phyloP scores from a whole-genome alignment of 345 rosid species.

The Citrus mangshanensis region DNA sequence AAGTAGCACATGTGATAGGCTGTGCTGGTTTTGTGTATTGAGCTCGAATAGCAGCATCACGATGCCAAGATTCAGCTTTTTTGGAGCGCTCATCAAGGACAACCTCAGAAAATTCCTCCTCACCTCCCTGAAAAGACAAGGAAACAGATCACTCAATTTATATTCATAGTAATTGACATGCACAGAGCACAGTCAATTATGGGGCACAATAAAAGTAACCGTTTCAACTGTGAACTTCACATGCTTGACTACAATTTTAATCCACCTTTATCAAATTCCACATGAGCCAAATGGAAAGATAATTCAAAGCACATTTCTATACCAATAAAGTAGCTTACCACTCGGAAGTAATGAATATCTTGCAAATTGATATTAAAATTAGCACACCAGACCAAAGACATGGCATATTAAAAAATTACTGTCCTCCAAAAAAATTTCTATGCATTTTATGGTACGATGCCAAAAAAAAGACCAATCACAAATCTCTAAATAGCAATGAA shows the following conservation, averaged over 20 bases:
- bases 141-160: neutral
- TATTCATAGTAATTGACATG: neutral
- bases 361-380: neutral
- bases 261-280: neutral
- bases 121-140: conserved; percentile 57
- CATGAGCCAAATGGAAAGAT: neutral
- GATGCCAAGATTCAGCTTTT: conserved; percentile 92
- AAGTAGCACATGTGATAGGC: conserved; percentile 94
- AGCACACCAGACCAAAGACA: neutral
- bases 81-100: conserved; percentile 71
- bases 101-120: conserved; percentile 57
- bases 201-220: neutral
- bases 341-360: neutral
- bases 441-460: neutral
- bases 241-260: neutral
- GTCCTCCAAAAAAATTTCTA: neutral
- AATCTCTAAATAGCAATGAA: neutral
- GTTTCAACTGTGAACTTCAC: neutral
- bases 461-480: neutral
- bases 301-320: neutral
- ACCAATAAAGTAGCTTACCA: neutral
- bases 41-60: conserved; percentile 62
- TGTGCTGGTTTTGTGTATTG: conserved; percentile 66
- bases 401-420: neutral
- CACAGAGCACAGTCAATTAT: neutral